Base-by-base conservation (phyloP, 345 rosid genomes). In the Aquilaria sinensis region DNA sequence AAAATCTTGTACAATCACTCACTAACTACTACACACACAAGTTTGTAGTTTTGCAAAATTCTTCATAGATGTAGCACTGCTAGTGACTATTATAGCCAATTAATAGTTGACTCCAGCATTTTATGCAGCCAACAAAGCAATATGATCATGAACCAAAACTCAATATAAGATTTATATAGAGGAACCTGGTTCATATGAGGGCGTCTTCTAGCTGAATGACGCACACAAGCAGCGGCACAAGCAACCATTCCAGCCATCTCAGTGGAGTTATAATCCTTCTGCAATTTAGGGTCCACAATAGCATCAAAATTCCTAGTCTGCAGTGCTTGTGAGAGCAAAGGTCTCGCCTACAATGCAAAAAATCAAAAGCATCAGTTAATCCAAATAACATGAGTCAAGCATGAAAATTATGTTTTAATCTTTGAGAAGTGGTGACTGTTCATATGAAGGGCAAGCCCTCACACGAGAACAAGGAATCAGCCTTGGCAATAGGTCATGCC, bases 171-270 rank as follows among this genome's bases (percentile, higher is more conserved):
- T 37, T 37, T 45, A 34, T 51, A 7, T 57, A 37, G 15, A 48
- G 51, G 34, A 50, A 92, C 98, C 95, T 89, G 91, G 72, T 89
- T 92, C 93, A 85, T 89, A 15, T 73, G 83, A 12, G 96, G 98
- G 0, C 96, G 83, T 52, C 67, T 81, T 50, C 79, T 77, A 8
- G 96, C 88, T 33, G 93, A 92, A 67, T 89, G 89, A 9, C 83
- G 93, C 29, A 89, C 82, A 30, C 91, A 80, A 64, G 88, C 87
- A 54, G 93, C 96, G 69, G 97, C 92, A 66, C 91, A 89, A 62
- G 93, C 86, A 64, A 80, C 76, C 85, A 89, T 72, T 65, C 81
- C 81, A 14, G 75, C 56, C 91, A 92, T 78, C 71, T 89, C 97
- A 47, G 46, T 51, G 13, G 60, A 45, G 57, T 73, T 76, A 5